Evolutionary conservation across 1,284 basidiomycete species (phyloP).

Genomic region (Naganishia sp.): DNA sequence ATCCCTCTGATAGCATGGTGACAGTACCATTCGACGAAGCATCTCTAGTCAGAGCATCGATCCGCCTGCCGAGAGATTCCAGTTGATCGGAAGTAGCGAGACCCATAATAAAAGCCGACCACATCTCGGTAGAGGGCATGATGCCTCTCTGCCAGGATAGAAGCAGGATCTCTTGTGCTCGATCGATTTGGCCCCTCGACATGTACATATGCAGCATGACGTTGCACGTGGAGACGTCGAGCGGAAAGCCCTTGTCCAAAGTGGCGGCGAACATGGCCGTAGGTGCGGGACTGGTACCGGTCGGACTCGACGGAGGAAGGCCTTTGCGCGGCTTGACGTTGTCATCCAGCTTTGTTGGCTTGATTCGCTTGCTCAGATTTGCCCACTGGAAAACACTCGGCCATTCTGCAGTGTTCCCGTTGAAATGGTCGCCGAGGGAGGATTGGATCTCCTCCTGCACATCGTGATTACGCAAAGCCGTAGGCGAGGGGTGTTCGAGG

Average conservation of each 20-base stretch:
- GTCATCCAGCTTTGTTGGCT: neutral
- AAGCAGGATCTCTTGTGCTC: conserved; percentile 18
- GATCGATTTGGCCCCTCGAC: conserved; percentile 4
- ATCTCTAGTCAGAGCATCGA: neutral
- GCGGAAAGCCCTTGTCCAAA: conserved; percentile 12
- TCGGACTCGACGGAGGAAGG: neutral
- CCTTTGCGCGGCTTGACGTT: neutral
- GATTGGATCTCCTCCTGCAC: conserved; percentile 16
- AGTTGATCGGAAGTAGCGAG: conserved; percentile 3
- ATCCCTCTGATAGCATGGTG: neutral
- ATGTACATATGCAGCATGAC: conserved; percentile 11
- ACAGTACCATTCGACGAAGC: neutral
- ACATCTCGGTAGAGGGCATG: conserved; percentile 23
- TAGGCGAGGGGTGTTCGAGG: neutral
- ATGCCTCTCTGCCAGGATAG: conserved; percentile 21
- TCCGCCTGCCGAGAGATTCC: conserved; percentile 10
- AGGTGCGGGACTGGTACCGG: neutral
- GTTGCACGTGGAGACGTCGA: conserved; percentile 2
- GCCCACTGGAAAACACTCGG: conserved; percentile 10
- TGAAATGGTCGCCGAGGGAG: neutral
- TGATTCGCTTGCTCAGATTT: neutral
- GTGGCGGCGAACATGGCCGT: conserved; percentile 7
- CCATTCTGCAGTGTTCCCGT: neutral
- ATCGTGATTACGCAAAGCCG: conserved; percentile 15
- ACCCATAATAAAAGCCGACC: conserved; percentile 11